These are phyloP conservation scores for Elaeagnus macrophylla DNA, from an alignment of 306 rosid genomes.

Conservation along the genomic window DNA sequence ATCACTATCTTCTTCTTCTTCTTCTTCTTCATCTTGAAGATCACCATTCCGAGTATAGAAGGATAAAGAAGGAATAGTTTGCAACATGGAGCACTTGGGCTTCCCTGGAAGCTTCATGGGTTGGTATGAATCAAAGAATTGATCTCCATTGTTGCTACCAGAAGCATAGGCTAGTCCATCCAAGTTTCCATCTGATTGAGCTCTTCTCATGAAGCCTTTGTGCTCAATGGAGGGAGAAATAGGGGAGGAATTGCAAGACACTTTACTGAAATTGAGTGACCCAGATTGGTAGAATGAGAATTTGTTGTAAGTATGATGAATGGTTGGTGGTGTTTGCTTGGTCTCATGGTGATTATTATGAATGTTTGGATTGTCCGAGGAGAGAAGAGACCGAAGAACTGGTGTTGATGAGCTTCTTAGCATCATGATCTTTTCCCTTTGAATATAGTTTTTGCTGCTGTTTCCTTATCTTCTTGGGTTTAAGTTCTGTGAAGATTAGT, in stretches of 20 bases:
- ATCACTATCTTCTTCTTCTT: conserved; percentile 43
- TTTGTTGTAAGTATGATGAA: conserved; percentile 28
- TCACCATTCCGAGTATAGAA: conserved; percentile 13
- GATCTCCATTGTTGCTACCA: conserved; percentile 31
- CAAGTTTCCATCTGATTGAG: conserved; percentile 78
- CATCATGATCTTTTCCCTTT: conserved; percentile 36
- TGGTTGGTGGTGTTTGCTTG: conserved; percentile 6
- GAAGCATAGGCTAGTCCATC: conserved; percentile 38
- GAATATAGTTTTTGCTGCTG: background rate
- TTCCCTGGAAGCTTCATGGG: conserved; percentile 20
- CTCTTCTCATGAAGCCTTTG: conserved; percentile 53
- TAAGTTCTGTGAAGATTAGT: conserved; percentile 8
- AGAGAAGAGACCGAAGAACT: conserved; percentile 62
- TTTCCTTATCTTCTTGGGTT: background rate
- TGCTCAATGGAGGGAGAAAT: conserved; percentile 57
- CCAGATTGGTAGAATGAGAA: conserved; percentile 34
- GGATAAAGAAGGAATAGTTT: conserved; percentile 55
- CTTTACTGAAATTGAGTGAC: conserved; percentile 18
- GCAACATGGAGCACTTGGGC: conserved; percentile 26
- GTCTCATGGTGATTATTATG: conserved; percentile 29
- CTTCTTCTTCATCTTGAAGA: conserved; percentile 32
- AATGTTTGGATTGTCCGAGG: conserved; percentile 38
- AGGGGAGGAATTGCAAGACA: conserved; percentile 61
- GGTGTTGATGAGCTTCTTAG: conserved; percentile 90
- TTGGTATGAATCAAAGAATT: conserved; percentile 4